phyloP scores from a whole-genome alignment of 768 basidiomycete species.

The Tylopilus sp. region DNA sequence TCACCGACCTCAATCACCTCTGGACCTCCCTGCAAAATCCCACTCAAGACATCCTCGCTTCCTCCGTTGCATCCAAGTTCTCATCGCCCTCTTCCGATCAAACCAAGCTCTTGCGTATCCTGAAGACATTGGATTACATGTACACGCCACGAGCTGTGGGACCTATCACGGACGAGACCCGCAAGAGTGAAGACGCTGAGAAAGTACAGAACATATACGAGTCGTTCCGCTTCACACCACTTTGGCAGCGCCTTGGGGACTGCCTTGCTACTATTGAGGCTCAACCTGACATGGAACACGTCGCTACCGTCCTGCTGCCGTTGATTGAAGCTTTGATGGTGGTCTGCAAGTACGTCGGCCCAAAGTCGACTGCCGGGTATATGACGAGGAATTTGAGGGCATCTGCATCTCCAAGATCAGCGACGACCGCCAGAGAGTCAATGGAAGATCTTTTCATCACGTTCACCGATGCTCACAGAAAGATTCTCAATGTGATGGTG shows the following conservation, averaged over 20 bases:
- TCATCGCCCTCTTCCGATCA: conserved; percentile 92
- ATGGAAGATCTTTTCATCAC: conserved; percentile 90
- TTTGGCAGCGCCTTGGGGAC: conserved; percentile 90
- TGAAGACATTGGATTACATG: conserved; percentile 98
- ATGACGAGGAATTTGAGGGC: conserved; percentile 54
- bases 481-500: conserved; percentile 95
- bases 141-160: conserved; percentile 60
- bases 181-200: conserved; percentile 58
- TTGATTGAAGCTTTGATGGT: conserved; percentile 98
- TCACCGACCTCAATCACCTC: conserved; percentile 76
- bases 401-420: conserved; percentile 66
- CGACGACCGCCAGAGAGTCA: conserved; percentile 65
- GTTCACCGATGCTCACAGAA: conserved; percentile 92
- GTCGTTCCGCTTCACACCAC: conserved; percentile 81
- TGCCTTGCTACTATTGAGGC: conserved; percentile 83
- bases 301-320: conserved; percentile 89
- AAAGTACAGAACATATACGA: conserved; percentile 88
- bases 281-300: conserved; percentile 75
- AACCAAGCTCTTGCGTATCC: conserved; percentile 91
- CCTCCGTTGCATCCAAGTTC: conserved; percentile 81
- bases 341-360: conserved; percentile 91
- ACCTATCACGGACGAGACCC: conserved; percentile 34
- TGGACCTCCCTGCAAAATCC: conserved; percentile 56
- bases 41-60: conserved; percentile 53
- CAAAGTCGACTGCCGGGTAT: conserved; percentile 47